Conservation (phyloP, 202 grass and related monocot genomes). For the Schoenoplectus triqueter region DNA sequence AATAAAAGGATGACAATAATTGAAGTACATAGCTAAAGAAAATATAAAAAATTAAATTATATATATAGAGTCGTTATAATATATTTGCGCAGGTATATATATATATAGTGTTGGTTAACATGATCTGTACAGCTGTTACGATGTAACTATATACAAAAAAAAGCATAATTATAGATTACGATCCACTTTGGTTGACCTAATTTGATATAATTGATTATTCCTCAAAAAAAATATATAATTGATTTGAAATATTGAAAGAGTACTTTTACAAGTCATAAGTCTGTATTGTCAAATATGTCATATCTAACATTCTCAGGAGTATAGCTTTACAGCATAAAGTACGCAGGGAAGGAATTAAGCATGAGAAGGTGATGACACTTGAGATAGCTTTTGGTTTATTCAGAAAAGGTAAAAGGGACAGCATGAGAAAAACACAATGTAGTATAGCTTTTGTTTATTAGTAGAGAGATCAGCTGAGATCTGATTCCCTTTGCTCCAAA, state of each 20-base stretch:
- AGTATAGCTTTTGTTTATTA: constrained; percentile 46
- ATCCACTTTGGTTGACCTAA: constrained; percentile 36
- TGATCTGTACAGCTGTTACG: not conserved
- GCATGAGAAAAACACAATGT: constrained; percentile 36
- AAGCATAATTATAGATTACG: not conserved
- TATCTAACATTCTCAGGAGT: constrained; percentile 18
- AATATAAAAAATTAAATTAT: not conserved
- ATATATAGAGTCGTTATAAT: not conserved
- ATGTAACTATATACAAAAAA: not conserved
- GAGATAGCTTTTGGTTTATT: constrained; percentile 38
- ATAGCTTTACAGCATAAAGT: constrained; percentile 31
- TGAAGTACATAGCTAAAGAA: not conserved
- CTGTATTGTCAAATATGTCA: constrained; percentile 20
- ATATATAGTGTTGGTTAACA: not conserved
- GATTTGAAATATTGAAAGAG: not conserved
- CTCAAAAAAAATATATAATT: not conserved
- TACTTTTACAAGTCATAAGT: constrained; percentile 7
- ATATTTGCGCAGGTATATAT: too few species aligned
- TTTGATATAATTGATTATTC: not conserved
- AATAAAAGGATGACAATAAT: too few species aligned
- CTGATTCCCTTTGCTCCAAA: constrained; percentile 30
- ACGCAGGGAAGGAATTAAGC: constrained; percentile 24
- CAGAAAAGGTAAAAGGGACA: constrained; percentile 38
- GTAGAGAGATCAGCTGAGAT: constrained; percentile 38
- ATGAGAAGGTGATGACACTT: constrained; percentile 29